Conservation (phyloP, 1,284 basidiomycete genomes). For the Termitomyces sp. region DNA sequence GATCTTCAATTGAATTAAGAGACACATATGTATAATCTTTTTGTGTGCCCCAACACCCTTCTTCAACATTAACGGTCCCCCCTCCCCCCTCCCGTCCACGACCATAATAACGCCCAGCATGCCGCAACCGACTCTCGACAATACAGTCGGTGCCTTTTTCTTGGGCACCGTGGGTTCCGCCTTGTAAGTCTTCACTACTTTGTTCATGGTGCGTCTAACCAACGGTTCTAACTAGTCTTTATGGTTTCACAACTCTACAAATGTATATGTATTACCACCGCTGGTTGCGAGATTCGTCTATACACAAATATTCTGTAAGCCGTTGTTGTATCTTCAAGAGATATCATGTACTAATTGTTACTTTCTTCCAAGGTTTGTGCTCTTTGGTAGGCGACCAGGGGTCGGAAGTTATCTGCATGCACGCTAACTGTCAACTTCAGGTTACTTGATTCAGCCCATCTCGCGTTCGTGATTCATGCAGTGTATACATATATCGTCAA, state of each 20-base stretch:
- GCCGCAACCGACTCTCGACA: conserved; percentile 20
- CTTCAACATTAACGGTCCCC: not conserved
- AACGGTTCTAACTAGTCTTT: conserved; percentile 24
- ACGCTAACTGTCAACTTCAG: conserved; percentile 17
- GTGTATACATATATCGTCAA: conserved; percentile 33
- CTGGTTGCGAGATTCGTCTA: conserved; percentile 29
- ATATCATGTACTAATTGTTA: not conserved
- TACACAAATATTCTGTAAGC: conserved; percentile 34
- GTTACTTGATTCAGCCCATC: conserved; percentile 34
- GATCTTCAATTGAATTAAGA: conserved; percentile 6
- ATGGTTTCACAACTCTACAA: conserved; percentile 36
- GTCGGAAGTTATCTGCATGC: not conserved
- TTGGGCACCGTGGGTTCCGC: conserved; percentile 23
- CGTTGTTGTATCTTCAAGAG: not conserved
- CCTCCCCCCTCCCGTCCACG: not conserved
- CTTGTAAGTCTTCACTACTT: conserved; percentile 17
- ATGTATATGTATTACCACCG: conserved; percentile 36
- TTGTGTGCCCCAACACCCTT: not conserved
- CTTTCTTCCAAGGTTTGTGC: conserved; percentile 25
- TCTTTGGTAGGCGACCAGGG: conserved; percentile 26
- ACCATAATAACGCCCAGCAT: conserved; percentile 3
- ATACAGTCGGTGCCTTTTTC: conserved; percentile 27
- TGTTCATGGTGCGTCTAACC: not conserved
- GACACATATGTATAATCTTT: not conserved
- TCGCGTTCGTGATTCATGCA: conserved; percentile 32